Conservation (phyloP, 768 basidiomycete species). For the Tephrocybe sp. region DNA sequence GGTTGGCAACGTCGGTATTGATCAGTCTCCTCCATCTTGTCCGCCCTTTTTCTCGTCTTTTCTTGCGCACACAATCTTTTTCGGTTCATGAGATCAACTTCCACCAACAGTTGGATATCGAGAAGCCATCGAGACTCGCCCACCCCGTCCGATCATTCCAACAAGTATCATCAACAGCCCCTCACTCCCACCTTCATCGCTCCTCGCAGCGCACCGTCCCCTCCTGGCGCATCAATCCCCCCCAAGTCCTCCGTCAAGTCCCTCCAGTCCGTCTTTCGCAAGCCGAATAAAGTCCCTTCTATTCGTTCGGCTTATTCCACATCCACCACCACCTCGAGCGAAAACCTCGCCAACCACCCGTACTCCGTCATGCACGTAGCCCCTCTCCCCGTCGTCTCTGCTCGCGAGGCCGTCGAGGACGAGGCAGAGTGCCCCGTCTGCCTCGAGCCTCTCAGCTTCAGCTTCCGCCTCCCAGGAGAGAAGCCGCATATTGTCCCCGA, state of each 20-base stretch:
- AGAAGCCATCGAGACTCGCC: conserved; percentile 39
- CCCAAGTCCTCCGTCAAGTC: conserved; percentile 34
- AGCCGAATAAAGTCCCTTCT: conserved; percentile 43
- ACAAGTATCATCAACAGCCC: conserved; percentile 31
- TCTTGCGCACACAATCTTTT: conserved; percentile 8
- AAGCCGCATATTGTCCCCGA: conserved; percentile 97
- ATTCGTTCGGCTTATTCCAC: conserved; percentile 51
- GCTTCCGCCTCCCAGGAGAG: conserved; percentile 91
- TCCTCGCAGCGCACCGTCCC: conserved; percentile 38
- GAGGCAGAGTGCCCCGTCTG: conserved; percentile 96
- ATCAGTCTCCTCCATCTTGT: conserved; percentile 1
- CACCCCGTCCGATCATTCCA: conserved; percentile 25
- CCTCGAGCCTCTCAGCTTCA: conserved; percentile 91
- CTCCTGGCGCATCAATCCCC: conserved; percentile 24
- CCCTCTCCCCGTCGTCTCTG: conserved; percentile 73
- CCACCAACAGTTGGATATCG: conserved; percentile 37
- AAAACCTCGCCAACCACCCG: conserved; percentile 45
- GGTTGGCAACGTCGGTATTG: not conserved
- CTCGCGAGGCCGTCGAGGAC: conserved; percentile 60
- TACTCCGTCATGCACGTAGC: conserved; percentile 63
- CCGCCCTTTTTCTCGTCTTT: not conserved
- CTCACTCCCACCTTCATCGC: conserved; percentile 45
- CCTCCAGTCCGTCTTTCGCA: conserved; percentile 57
- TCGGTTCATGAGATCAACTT: conserved; percentile 40
- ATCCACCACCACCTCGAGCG: conserved; percentile 39